Evolutionary conservation across 1,139 yeast species (phyloP), one percentile per base, ranked within the genome.

Genomic region (Suhomyces ambrosiae): DNA sequence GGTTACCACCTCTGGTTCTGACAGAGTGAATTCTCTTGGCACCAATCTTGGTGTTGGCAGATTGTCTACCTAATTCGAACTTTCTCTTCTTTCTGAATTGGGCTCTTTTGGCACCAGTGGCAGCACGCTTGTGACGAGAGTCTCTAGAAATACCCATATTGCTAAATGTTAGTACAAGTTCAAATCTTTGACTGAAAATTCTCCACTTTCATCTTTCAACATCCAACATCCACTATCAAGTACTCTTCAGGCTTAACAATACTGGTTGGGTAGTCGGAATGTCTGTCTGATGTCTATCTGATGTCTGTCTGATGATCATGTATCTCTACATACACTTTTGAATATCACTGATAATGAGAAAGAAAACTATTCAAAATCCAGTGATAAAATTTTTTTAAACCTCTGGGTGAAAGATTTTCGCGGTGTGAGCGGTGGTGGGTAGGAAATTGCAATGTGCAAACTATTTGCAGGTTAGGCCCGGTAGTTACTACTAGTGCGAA

Each of bases 31-130:
- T 89, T 81, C 98, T 88, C 88, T 92, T 92, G 61, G 95, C 77
- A 69, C 98, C 98, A 66, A 92, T 90, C 82, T 88, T 89, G 80
- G 99, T 92, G 92, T 86, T 88, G 69, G 98, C 96, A 64, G 97
- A 82, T 82, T 92, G 98, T 81, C 99, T 95, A 65, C 99, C 99
- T 76, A 87, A 85, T 80, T 94, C 98, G 71, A 92, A 94, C 95
- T 92, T 92, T 84, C 99, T 84, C 96, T 92, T 92, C 92, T 92
- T 92, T 87, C 98, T 90, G 95, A 84, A 88, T 78, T 88, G 96
- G 76, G 98, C 97, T 79, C 97, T 90, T 80, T 89, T 90, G 74
- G 98, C 99, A 85, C 99, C 99, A 71, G 99, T 90, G 76, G 95
- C 96, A 66, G 97, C 79, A 79, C 98, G 95, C 87, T 92, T 92